Conservation (phyloP, 2,329 filamentous ascomycete species). For the Aspergillus latus region DNA sequence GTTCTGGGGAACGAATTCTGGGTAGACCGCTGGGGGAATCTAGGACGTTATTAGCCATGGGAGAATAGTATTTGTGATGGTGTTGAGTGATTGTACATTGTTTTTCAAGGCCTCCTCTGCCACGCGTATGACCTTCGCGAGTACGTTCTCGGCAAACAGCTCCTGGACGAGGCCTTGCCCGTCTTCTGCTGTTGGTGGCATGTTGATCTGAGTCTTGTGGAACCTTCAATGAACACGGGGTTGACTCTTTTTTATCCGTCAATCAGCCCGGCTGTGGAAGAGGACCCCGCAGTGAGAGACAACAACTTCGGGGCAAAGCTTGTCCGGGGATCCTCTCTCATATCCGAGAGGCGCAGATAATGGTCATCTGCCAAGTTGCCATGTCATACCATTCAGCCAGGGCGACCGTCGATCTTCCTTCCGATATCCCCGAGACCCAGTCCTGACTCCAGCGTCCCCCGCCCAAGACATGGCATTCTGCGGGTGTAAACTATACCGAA, state of each 20-base stretch:
- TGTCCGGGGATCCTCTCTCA: no score
- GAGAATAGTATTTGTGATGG: no score
- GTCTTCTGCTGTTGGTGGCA: not conserved
- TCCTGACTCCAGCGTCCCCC: not conserved
- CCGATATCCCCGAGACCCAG: not conserved
- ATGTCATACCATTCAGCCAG: no score
- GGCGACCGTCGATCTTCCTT: not conserved
- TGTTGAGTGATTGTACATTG: not conserved
- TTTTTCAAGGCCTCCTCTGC: constrained; percentile 14
- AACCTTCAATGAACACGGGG: no score
- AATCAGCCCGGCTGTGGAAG: no score
- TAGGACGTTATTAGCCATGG: not conserved
- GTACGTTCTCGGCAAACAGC: constrained; percentile 17
- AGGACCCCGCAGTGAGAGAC: no score
- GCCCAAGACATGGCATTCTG: not conserved
- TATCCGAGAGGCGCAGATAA: no score
- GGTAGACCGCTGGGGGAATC: constrained; percentile 9
- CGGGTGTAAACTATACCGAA: not conserved
- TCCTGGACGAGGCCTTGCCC: not conserved
- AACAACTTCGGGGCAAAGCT: no score
- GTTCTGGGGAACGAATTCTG: constrained; percentile 16
- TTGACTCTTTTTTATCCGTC: no score
- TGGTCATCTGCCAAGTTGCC: no score
- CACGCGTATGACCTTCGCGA: constrained; percentile 17
- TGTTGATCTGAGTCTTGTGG: not conserved